Conservation (phyloP, 1,284 basidiomycete genomes). For the Trametes polyzona region DNA sequence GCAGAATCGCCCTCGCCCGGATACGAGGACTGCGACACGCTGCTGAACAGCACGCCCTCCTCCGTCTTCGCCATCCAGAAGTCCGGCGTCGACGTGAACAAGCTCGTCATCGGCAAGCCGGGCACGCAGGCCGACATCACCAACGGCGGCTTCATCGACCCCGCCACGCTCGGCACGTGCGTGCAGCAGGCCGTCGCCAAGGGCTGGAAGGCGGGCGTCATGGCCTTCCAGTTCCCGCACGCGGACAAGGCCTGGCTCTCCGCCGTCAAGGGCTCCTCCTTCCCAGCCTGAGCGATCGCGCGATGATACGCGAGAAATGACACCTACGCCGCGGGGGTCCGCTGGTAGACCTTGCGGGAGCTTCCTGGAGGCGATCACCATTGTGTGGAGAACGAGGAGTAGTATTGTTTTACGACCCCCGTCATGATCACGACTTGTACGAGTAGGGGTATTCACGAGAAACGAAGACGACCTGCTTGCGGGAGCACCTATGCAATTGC, state of each 20-base stretch:
- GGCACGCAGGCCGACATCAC: constrained; percentile 49
- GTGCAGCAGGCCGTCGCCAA: constrained; percentile 53
- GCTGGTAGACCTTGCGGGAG: not conserved
- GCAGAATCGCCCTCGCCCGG: constrained; percentile 53
- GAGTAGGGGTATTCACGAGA: not conserved
- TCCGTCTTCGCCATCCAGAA: constrained; percentile 63
- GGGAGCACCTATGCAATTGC: not conserved
- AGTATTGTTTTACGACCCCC: not conserved
- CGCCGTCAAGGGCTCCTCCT: not conserved
- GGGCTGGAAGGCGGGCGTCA: constrained; percentile 64
- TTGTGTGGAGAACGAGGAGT: not conserved
- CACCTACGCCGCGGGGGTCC: not conserved
- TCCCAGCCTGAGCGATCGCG: not conserved
- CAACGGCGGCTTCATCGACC: constrained; percentile 58
- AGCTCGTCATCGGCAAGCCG: constrained; percentile 67
- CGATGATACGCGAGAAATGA: not conserved
- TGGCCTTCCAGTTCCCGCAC: constrained; percentile 33
- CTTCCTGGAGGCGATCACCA: too few relatives aligned
- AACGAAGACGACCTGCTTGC: not conserved
- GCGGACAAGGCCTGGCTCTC: not conserved
- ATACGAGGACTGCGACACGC: constrained; percentile 57
- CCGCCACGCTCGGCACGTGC: constrained; percentile 57
- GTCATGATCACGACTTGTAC: not conserved
- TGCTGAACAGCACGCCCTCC: constrained; percentile 53
- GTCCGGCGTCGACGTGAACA: constrained; percentile 53